Evolutionary conservation across 805 yeast genomes (phyloP), one percentile per base, ranked within the genome.

Genomic region (Kazachstania kunashirensis): DNA sequence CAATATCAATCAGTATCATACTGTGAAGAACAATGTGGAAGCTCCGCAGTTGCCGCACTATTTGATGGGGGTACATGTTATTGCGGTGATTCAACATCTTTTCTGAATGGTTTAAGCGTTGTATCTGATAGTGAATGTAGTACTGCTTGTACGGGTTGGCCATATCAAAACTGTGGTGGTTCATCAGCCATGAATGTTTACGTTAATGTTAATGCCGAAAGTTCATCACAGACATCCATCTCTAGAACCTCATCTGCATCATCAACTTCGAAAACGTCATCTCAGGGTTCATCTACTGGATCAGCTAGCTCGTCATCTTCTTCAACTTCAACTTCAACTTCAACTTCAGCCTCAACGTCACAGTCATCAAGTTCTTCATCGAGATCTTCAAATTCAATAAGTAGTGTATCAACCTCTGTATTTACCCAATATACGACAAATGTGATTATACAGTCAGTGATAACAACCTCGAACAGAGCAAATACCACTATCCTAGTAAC

Each of bases 111-210:
- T 9, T 27, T 53, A 24, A 39, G 57, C 2, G 63, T 71, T 8
- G 50, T 65, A 3, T 66, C 75, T 3, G 50, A 53, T 10, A 40
- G 50, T 29, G 42, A 57, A 17, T 79, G 86, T 58, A 43, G 53
- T 34, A 40, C 48, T 1, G 26, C 47, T 4, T 84, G 95, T 58
- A 55, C 52, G 15, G 94, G 85, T n/a, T 84, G 69, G 57, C 71
- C 74, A 8, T 30, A 46, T 3, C 80, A 79, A 37, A 61, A 43
- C 8, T 84, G 95, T 58, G 86, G 86, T 45, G 82, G 81, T 23
- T 61, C 68, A 16, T 47, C 54, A 20, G 68, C 67, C 37, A 68
- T 68, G 46, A 55, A 64, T 24, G 71, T 76, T 13, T 74, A 62
- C 42, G 58, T 67, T 11, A 61, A 62, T 41, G 59, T 35, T 19